Base-by-base conservation (phyloP, 495 filamentous ascomycete species). In the Daldinia decipiens region DNA sequence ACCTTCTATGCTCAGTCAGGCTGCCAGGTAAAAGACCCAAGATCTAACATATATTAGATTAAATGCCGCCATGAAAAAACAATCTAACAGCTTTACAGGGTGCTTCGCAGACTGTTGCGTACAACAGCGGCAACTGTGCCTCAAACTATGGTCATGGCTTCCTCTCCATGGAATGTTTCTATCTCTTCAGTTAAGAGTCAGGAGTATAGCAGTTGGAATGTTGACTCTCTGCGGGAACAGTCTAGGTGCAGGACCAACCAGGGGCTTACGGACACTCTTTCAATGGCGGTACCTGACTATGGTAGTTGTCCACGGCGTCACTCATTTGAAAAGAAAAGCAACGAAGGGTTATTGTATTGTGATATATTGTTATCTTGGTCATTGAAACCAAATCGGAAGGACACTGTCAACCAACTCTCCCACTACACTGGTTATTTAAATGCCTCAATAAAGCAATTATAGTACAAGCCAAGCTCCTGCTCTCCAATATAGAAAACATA, bases 1-100 rank as follows among this genome's bases (percentile, higher is more conserved):
- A 57, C 9, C 54, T 57, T 57, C 34, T 57, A 36, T 13, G 54
- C 32, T 12, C 54, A 57, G 54, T 47, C 43, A 9, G 43, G 43
- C 17, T 47, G 43, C 9, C 43, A 47, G 43, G 43, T 47, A 47
- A 24, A 7, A 24, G 4, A 17, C 17, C 7, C 9, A 24, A 47
- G 11, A 47, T 11, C 43, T 21, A 24, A 17, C 13, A 9, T 47
- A 24, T 47, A 24, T 21, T 5, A 21, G 9, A 24, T 11, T 13
- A 12, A 21, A 21, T 9, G 24, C 9, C 1, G 19, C 19, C 11
- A 24, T 24, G 9, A 21, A 11, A 4, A 47, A 24, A 47, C 4
- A 24, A 7, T 7, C 15, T 26, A 57, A 57, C 19, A 9, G 29
- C 15, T 19, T 47, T 47, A 24, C 13, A 32, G 52, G 54, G 54